phyloP scores from a whole-genome alignment of 106 monocot species.

The Dendrobium officinale region DNA sequence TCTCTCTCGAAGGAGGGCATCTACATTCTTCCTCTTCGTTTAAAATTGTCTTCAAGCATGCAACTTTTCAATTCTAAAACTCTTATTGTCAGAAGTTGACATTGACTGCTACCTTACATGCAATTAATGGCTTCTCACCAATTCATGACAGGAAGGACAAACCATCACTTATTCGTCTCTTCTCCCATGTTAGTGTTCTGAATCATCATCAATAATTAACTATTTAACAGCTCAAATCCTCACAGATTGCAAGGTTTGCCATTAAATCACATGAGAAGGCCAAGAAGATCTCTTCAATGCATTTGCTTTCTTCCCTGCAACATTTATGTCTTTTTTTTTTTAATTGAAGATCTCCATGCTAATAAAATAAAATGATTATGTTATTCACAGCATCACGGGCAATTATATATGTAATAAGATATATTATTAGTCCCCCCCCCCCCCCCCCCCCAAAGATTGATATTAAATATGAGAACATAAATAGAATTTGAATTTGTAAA shows the following conservation, averaged over 20 bases:
- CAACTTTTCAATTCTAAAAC: too few species aligned
- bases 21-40: too few species aligned
- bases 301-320: background rate
- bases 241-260: background rate
- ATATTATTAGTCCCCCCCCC: too few species aligned
- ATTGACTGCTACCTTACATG: background rate
- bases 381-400: too few species aligned
- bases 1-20: too few species aligned
- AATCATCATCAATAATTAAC: background rate
- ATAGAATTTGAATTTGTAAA: too few species aligned
- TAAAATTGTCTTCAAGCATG: too few species aligned
- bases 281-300: background rate
- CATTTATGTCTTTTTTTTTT: too few species aligned
- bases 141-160: background rate
- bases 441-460: too few species aligned
- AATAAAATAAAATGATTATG: too few species aligned
- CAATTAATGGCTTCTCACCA: background rate
- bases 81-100: background rate
- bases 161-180: background rate
- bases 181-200: background rate
- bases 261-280: background rate
- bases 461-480: too few species aligned
- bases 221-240: background rate
- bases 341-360: background rate
- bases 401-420: too few species aligned